A percentile compares a stretch with the other conserved stretches of the same genome.
These are phyloP conservation scores for Globisporangium irregulare DNA, from an alignment of 352 stramenopile genomes.

Conservation along the genomic window DNA sequence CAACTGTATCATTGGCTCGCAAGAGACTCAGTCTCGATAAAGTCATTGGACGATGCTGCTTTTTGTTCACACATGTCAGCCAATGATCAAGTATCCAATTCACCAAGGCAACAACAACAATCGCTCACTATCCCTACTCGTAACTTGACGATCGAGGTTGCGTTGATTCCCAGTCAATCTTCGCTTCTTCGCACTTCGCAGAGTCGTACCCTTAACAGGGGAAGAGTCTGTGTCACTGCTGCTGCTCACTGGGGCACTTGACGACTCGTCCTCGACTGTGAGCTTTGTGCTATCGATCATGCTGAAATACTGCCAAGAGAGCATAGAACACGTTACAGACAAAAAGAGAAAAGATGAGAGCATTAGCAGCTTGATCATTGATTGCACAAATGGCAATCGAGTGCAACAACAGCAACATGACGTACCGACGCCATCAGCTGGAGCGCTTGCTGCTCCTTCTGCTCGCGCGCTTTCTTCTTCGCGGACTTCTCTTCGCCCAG, in stretches of 20 bases:
- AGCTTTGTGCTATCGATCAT: slow-evolving; percentile 5
- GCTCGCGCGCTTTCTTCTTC: slow-evolving; percentile 10
- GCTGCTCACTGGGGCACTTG: background rate
- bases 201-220: background rate
- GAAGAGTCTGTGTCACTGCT: background rate
- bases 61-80: background rate
- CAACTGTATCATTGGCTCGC: background rate
- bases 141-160: background rate
- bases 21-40: background rate
- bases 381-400: background rate
- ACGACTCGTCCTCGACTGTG: background rate
- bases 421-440: slow-evolving; percentile 10
- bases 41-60: background rate
- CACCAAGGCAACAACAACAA: background rate
- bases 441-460: slow-evolving; percentile 8
- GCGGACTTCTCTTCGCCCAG: slow-evolving; percentile 1
- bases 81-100: background rate
- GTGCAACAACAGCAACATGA: background rate
- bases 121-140: background rate
- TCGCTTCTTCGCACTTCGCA: background rate
- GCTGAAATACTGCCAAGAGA: background rate
- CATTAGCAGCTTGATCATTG: background rate
- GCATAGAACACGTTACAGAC: background rate
- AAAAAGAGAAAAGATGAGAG: background rate
- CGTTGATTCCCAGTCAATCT: background rate